Conservation (phyloP, 208 protist genomes). For the Naegleria fowleri region DNA sequence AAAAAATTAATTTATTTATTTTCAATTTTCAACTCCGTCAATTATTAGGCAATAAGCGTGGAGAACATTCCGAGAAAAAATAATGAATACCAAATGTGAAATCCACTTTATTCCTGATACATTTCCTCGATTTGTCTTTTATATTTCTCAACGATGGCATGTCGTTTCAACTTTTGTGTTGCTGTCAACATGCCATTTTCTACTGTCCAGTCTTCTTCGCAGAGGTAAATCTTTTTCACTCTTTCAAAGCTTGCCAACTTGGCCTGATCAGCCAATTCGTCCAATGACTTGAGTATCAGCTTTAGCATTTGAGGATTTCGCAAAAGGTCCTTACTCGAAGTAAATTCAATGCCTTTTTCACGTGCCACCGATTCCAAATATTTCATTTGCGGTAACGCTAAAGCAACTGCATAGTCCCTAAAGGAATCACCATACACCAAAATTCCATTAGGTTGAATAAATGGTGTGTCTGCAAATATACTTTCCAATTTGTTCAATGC, state of each 20-base stretch:
- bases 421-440: neutral
- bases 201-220: slow-evolving; percentile 64
- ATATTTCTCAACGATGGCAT: slow-evolving; percentile 59
- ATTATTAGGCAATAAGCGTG: no score
- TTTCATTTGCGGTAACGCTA: neutral
- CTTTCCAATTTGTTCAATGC: neutral
- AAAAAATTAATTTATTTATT: no score
- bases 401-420: neutral
- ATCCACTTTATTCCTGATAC: slow-evolving; percentile 32
- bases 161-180: slow-evolving; percentile 67
- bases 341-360: neutral
- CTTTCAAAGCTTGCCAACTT: neutral
- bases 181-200: slow-evolving; percentile 69
- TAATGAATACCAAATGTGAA: no score
- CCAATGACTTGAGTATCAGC: neutral
- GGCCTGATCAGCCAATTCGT: neutral
- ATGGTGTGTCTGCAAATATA: neutral
- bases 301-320: neutral
- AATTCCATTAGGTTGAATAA: neutral
- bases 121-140: slow-evolving; percentile 55
- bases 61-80: no score
- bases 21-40: no score
- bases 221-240: neutral
- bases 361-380: neutral
- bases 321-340: neutral